Percentiles rank a stretch among this genome's conserved stretches.
These are phyloP conservation scores for Spatholobus suberectus DNA, from an alignment of 306 rosid genomes.

Conservation along the genomic window DNA sequence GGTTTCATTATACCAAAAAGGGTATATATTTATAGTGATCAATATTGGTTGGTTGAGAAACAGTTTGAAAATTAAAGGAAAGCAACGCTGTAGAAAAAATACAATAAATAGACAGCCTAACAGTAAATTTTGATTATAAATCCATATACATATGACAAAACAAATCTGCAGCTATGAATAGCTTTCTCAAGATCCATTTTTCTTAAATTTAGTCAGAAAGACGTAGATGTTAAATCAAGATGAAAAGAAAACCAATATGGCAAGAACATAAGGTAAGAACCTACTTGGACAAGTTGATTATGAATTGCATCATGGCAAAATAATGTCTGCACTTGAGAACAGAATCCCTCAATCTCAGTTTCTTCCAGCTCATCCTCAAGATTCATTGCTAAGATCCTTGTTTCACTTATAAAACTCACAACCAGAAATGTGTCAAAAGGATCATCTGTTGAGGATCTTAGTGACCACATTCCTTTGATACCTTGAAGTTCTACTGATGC, in stretches of 20 bases:
- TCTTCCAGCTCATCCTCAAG: constrained; percentile 95
- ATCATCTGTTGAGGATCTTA: constrained; percentile 94
- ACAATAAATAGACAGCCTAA: constrained; percentile 11
- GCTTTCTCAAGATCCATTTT: background rate
- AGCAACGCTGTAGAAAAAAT: background rate
- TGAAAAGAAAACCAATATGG: constrained; percentile 20
- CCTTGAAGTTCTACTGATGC: constrained; percentile 99
- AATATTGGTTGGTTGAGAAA: background rate
- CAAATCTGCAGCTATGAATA: background rate
- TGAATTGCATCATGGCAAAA: constrained; percentile 94
- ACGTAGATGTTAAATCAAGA: constrained; percentile 24
- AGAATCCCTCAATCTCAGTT: constrained; percentile 96
- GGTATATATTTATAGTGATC: background rate
- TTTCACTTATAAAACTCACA: constrained; percentile 95
- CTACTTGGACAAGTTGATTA: constrained; percentile 96
- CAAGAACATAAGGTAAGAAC: constrained; percentile 38
- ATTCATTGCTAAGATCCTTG: constrained; percentile 97
- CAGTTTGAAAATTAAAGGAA: background rate
- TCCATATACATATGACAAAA: background rate
- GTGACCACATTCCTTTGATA: constrained; percentile 99
- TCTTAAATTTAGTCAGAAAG: constrained; percentile 2
- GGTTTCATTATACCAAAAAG: background rate
- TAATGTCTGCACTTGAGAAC: constrained; percentile 89
- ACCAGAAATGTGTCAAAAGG: constrained; percentile 90
- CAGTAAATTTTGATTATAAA: background rate